phyloP scores from a whole-genome alignment of 768 basidiomycete genomes.

The Tulasnella calospora region DNA sequence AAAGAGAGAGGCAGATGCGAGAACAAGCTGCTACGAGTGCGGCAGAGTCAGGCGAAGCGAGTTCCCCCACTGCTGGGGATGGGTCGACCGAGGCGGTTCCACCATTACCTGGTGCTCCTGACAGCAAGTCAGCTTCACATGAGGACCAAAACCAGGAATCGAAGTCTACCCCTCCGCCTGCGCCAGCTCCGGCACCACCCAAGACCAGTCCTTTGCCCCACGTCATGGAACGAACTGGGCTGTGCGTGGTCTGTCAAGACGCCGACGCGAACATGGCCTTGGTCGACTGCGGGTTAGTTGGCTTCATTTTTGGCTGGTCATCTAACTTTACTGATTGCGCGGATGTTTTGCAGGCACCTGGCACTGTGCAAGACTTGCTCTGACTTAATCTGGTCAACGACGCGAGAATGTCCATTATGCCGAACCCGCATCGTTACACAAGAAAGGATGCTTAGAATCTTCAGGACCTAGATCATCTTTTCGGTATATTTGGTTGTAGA shows the following conservation, averaged over 20 bases:
- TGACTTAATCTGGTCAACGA: constrained; percentile 70
- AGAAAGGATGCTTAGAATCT: constrained; percentile 73
- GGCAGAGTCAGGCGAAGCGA: not conserved
- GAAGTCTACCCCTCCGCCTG: not conserved
- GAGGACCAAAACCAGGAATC: not conserved
- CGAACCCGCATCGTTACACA: constrained; percentile 84
- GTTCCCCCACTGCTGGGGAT: not conserved
- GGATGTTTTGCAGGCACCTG: constrained; percentile 54
- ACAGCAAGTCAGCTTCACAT: not conserved
- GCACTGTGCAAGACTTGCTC: constrained; percentile 74
- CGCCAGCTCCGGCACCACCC: constrained; percentile 15
- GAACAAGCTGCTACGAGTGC: not conserved
- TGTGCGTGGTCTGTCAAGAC: constrained; percentile 91
- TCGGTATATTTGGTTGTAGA: not conserved
- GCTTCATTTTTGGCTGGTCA: not conserved
- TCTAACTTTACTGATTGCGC: not conserved
- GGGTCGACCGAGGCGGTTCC: not conserved
- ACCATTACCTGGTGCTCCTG: not conserved
- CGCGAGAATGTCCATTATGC: constrained; percentile 86
- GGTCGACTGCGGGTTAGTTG: constrained; percentile 84
- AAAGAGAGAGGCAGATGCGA: not conserved
- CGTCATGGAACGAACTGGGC: constrained; percentile 55
- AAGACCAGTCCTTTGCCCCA: constrained; percentile 6
- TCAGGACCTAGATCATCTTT: constrained; percentile 41
- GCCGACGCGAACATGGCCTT: constrained; percentile 91